phyloP scores from a whole-genome alignment of 305 asterid genomes.

The Striga hermonthica region DNA sequence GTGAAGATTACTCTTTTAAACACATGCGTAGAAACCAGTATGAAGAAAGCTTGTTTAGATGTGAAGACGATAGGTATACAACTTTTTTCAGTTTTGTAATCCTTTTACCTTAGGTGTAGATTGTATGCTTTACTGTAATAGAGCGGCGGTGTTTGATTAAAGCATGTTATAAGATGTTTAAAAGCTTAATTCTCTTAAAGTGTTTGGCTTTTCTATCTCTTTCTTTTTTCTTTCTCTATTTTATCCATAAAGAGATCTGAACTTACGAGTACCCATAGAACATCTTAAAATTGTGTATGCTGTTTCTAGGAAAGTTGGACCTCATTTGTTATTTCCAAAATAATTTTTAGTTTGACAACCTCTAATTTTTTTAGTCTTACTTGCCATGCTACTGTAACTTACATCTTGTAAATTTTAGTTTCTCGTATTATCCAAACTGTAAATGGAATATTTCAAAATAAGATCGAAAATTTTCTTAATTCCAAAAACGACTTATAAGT shows the following conservation, averaged over 20 bases:
- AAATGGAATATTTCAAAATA: background rate
- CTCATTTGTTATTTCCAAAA: background rate
- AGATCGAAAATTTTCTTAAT: background rate
- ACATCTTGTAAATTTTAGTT: background rate
- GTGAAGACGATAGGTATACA: constrained; percentile 42
- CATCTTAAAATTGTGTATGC: background rate
- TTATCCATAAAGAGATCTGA: no score
- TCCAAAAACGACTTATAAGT: background rate
- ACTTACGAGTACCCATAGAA: background rate
- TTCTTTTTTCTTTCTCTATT: no score
- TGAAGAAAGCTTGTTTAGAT: constrained; percentile 72
- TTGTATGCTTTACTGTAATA: constrained; percentile 1
- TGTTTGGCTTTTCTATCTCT: background rate
- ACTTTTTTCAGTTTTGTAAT: background rate
- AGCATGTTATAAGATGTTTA: background rate
- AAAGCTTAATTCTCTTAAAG: background rate
- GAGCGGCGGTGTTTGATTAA: background rate
- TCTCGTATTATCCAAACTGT: background rate
- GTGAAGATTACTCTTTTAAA: constrained; percentile 49
- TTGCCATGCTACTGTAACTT: background rate
- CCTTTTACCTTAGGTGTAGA: constrained; percentile 9
- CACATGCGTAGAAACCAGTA: constrained; percentile 56
- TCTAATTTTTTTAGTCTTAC: background rate
- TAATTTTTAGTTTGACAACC: background rate
- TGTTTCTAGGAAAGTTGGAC: background rate